A percentile compares a stretch with the other conserved stretches of the same genome.
Conservation (phyloP, 148 eudicot genomes). For the Suaeda aralocaspica region DNA sequence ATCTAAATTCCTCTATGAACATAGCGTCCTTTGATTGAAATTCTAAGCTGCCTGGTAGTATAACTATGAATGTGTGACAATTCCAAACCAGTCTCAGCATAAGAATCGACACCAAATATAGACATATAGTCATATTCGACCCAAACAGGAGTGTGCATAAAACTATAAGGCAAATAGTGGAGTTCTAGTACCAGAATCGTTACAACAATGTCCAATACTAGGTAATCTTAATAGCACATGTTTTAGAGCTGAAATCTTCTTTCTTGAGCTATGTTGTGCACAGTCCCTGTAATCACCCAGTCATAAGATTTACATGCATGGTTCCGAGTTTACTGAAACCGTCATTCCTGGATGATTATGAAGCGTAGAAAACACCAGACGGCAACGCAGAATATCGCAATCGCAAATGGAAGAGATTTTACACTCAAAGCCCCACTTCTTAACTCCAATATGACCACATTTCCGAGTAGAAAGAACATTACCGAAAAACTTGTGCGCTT, state of each 20-base stretch:
- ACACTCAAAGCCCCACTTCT: background rate
- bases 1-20: no score
- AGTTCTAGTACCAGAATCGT: no score
- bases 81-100: no score
- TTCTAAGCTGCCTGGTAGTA: no score
- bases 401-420: constrained; percentile 29
- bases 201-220: no score
- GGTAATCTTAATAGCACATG: no score
- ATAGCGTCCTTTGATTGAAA: no score
- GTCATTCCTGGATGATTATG: constrained; percentile 95
- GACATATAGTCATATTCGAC: no score
- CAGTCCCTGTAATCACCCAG: constrained; percentile 48
- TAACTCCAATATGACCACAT: background rate
- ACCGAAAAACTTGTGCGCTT: constrained; percentile 79
- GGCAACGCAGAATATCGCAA: constrained; percentile 89
- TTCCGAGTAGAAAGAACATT: constrained; percentile 9
- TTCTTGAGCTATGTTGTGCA: constrained; percentile 16
- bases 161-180: no score
- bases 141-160: no score
- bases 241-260: constrained; percentile 25
- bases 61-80: no score
- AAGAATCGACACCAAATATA: no score
- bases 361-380: constrained; percentile 64
- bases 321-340: constrained; percentile 81
- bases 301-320: constrained; percentile 78